phyloP scores from a whole-genome alignment of 2,329 filamentous ascomycete species.

The Aspergillus brunneoviolaceus region DNA sequence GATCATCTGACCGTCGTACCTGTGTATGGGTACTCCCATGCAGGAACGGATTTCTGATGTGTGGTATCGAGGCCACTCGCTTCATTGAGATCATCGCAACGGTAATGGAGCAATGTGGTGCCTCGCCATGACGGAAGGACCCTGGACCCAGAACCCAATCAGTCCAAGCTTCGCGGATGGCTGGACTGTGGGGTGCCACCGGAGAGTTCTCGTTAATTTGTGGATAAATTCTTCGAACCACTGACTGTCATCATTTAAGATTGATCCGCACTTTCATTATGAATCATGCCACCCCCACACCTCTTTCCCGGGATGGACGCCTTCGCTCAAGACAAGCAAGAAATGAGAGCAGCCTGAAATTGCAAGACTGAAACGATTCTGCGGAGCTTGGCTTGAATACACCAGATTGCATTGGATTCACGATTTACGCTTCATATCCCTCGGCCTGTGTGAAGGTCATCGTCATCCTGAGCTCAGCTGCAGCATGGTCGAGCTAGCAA shows the following conservation, averaged over 20 bases:
- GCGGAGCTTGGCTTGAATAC: neutral
- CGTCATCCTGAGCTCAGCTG: neutral
- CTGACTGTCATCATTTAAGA: neutral
- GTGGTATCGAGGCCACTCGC: neutral
- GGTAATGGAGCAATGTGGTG: neutral
- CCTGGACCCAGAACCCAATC: constrained; percentile 3
- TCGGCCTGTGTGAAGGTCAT: neutral
- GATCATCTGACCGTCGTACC: neutral
- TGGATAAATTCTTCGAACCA: neutral
- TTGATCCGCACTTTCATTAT: too few species aligned
- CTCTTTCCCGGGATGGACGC: neutral
- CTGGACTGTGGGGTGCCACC: constrained; percentile 7
- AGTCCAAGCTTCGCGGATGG: constrained; percentile 7
- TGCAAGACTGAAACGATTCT: neutral
- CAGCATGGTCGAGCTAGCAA: neutral
- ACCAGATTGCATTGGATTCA: too few species aligned
- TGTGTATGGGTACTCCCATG: neutral
- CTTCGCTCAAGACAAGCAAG: neutral
- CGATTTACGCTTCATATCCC: too few species aligned
- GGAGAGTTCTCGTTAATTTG: constrained; percentile 4
- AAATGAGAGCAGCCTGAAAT: neutral
- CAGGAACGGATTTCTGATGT: neutral
- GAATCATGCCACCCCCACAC: constrained; percentile 5
- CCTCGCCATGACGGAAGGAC: neutral
- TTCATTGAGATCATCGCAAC: neutral